Evolutionary conservation across 2,329 filamentous ascomycete genomes (phyloP), one percentile per base, ranked within the genome.

Genomic region (Talaromyces verruculosus): DNA sequence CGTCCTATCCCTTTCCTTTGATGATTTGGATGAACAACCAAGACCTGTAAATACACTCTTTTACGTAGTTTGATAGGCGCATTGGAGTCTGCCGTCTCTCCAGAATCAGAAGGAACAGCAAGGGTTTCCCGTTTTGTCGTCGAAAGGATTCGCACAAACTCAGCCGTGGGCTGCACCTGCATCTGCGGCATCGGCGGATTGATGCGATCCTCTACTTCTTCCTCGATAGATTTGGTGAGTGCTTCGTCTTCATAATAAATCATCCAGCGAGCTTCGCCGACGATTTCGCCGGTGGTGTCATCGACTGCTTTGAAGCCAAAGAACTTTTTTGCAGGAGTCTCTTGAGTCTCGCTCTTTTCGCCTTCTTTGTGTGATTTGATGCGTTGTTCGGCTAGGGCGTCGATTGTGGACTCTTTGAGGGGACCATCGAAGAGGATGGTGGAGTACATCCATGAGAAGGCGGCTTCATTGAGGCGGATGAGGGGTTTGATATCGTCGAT

Each of bases 1-100:
- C 72, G 73, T 39, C 75, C 78, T 65, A 78, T 71, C 47, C 78
- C 78, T 63, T 71, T 72, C 7, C 73, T 71, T 45, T 78, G 77
- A 68, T 79, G 71, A 15, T 71, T 60, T 7, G 77, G 76, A 63
- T 69, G 65, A 6, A 68, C 65, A 2, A 30, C 60, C 5, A 68
- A 58, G 2, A 63, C 15, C 13, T 49, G 19, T 37, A 67, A 39
- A 35, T 61, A 61, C 7, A 67, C 65, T 17, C 61, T 61, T 33
- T 67, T 67, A 22, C 57, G 53, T 30, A 64, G 22, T 58, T 28
- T 65, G 19, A 30, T 58, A 8, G 60, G 41, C 17, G 43, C 17
- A 22, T 49, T 30, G 11, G 51, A 37, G 2, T 51, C 61, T 17
- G 41, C 15, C 28, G 39, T 22, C 8, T 37, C 64, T 49, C 30